Percentiles rank a stretch among this genome's conserved stretches.
phyloP scores from a whole-genome alignment of 2,329 filamentous ascomycete species.

The Fusarium tanahbumbuense region DNA sequence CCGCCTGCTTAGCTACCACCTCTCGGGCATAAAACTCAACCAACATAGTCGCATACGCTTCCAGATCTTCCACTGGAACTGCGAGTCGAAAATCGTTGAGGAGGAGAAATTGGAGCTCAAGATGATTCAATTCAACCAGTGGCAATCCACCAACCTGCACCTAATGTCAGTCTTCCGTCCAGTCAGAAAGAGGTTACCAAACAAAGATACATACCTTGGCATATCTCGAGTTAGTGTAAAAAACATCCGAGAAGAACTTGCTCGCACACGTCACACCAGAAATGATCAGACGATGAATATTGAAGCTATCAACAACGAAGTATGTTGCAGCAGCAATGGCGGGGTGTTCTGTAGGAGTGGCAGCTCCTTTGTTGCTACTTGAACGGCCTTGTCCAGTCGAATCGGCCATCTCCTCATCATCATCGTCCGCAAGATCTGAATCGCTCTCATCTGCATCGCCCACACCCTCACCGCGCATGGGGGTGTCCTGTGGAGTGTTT shows the following conservation, averaged over 20 bases:
- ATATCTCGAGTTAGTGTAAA: slow-evolving; percentile 99
- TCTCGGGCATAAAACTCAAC: slow-evolving; percentile 98
- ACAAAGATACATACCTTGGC: slow-evolving; percentile 78
- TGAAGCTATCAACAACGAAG: slow-evolving; percentile 98
- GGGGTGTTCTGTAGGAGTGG: slow-evolving; percentile 41
- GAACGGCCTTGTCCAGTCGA: slow-evolving; percentile 42
- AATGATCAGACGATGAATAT: slow-evolving; percentile 96
- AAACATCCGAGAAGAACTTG: slow-evolving; percentile 99
- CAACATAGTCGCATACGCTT: slow-evolving; percentile 97
- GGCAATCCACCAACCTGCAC: slow-evolving; percentile 92
- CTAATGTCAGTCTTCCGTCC: slow-evolving; percentile 21
- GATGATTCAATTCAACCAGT: slow-evolving; percentile 90
- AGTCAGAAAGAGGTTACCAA: not conserved
- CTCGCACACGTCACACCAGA: slow-evolving; percentile 97
- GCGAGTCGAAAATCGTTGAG: slow-evolving; percentile 96
- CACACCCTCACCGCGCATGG: slow-evolving; percentile 46
- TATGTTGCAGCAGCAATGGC: slow-evolving; percentile 60
- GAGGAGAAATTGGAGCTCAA: slow-evolving; percentile 94
- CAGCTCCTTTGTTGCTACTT: slow-evolving; percentile 39
- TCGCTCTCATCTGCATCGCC: slow-evolving; percentile 58
- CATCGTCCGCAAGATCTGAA: slow-evolving; percentile 64
- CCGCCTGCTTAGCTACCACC: slow-evolving; percentile 65
- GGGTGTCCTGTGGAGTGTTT: slow-evolving; percentile 44
- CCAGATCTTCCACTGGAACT: slow-evolving; percentile 92
- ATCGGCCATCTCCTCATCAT: slow-evolving; percentile 52